A percentile compares a stretch with the other conserved stretches of the same genome.
phyloP scores from a whole-genome alignment of 148 eudicot genomes.

The Heliosperma pusillum region DNA sequence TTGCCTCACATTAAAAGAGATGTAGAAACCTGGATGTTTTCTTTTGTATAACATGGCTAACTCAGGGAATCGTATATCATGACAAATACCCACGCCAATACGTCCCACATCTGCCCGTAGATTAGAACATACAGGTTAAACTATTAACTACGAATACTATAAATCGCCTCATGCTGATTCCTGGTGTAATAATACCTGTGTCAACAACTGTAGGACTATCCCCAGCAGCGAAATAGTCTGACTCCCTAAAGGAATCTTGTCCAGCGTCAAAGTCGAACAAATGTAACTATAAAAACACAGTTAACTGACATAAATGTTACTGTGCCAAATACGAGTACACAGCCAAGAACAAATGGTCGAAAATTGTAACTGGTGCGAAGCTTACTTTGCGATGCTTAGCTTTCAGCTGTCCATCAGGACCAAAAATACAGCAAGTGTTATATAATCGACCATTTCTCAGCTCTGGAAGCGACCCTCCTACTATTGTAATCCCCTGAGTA shows the following conservation, averaged over 20 bases:
- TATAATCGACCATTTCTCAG: constrained; percentile 31
- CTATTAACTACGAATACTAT: no score
- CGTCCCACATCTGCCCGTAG: constrained; percentile 44
- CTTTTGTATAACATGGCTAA: constrained; percentile 48
- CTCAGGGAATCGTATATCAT: constrained; percentile 57
- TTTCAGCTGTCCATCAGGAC: constrained; percentile 44
- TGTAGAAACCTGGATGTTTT: constrained; percentile 33
- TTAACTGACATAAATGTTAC: not conserved
- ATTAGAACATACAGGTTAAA: not conserved
- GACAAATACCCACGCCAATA: constrained; percentile 55
- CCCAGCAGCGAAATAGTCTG: constrained; percentile 47
- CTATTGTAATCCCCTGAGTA: constrained; percentile 31
- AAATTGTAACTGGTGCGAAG: no score
- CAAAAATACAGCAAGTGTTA: constrained; percentile 57
- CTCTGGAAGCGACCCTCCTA: constrained; percentile 57
- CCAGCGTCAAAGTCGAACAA: constrained; percentile 51
- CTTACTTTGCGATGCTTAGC: constrained; percentile 60
- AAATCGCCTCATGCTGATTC: no score
- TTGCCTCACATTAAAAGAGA: not conserved
- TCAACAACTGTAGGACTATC: constrained; percentile 45
- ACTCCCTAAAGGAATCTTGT: constrained; percentile 40
- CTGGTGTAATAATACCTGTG: no score
- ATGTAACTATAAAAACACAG: constrained; percentile 39
- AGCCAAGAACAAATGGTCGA: no score
- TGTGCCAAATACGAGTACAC: no score